A percentile compares a stretch with the other conserved stretches of the same genome.
Conservation (phyloP, 768 basidiomycete genomes). For the Psilocybe tampanensis region DNA sequence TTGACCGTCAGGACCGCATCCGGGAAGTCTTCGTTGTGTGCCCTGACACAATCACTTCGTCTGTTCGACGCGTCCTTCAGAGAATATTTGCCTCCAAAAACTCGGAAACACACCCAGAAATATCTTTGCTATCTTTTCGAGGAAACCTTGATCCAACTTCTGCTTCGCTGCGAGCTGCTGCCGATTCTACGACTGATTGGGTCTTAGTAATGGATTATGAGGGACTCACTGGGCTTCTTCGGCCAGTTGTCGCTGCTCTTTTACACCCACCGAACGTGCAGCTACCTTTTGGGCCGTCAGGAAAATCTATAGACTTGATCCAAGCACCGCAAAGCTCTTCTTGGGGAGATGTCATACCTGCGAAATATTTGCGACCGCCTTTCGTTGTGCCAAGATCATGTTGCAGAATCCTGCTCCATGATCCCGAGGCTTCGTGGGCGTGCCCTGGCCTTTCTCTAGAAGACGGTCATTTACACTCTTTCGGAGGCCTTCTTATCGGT, state of each 20-base stretch:
- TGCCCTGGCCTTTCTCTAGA: conserved; percentile 29
- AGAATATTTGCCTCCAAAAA: conserved; percentile 27
- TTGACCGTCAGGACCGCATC: conserved; percentile 35
- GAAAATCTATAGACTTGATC: conserved; percentile 26
- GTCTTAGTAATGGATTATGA: conserved; percentile 52
- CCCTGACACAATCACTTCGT: conserved; percentile 36
- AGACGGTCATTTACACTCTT: neutral
- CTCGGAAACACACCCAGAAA: conserved; percentile 38
- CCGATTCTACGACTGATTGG: conserved; percentile 48
- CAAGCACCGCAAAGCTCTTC: conserved; percentile 3
- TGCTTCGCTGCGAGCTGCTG: conserved; percentile 35
- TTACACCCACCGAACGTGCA: conserved; percentile 35
- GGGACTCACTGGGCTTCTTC: conserved; percentile 39
- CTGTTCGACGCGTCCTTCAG: conserved; percentile 39
- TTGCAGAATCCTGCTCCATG: conserved; percentile 13
- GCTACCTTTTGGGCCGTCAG: conserved; percentile 44
- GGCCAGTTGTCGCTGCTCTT: conserved; percentile 38
- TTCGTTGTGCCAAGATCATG: conserved; percentile 44
- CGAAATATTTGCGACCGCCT: conserved; percentile 61
- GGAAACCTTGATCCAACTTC: conserved; percentile 2
- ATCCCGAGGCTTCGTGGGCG: conserved; percentile 28
- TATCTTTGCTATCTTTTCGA: conserved; percentile 36
- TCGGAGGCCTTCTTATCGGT: conserved; percentile 11
- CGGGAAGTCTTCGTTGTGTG: conserved; percentile 51
- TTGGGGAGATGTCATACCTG: conserved; percentile 32